Percentiles rank a stretch among this genome's conserved stretches.
Evolutionary conservation across 805 yeast species (phyloP).

Genomic region (Yamadazyma nakazawae): DNA sequence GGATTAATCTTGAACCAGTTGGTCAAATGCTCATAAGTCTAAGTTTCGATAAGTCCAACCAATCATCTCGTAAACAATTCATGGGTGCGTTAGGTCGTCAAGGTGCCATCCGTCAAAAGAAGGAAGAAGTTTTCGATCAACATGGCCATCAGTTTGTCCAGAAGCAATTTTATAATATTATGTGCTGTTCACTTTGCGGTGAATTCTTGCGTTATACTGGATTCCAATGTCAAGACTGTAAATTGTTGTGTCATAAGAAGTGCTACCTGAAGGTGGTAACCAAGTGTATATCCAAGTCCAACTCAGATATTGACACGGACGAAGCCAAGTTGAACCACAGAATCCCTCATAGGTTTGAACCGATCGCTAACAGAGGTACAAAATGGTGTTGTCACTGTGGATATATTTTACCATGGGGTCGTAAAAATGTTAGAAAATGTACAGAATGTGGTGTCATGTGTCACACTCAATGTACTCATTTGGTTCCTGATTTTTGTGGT

Average conservation of each 20-base stretch:
- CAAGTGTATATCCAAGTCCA: conserved; percentile 76
- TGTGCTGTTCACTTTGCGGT: conserved; percentile 97
- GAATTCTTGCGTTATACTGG: conserved; percentile 89
- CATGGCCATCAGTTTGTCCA: conserved; percentile 97
- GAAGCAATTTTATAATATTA: conserved; percentile 90
- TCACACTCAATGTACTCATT: conserved; percentile 86
- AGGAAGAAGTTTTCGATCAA: conserved; percentile 86
- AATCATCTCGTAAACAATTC: conserved; percentile 33
- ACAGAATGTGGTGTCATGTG: conserved; percentile 93
- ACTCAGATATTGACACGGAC: conserved; percentile 61
- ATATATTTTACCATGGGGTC: conserved; percentile 91
- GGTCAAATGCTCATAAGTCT: conserved; percentile 82
- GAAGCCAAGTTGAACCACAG: conserved; percentile 88
- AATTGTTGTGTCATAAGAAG: conserved; percentile 74
- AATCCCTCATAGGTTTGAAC: conserved; percentile 94
- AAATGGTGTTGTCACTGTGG: conserved; percentile 99
- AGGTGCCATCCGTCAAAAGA: conserved; percentile 95
- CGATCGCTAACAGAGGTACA: conserved; percentile 89
- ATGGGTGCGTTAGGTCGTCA: conserved; percentile 68
- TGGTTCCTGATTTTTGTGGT: conserved; percentile 98
- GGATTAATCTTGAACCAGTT: conserved; percentile 92
- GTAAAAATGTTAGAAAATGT: conserved; percentile 89
- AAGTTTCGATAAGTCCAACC: conserved; percentile 67
- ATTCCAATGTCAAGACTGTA: conserved; percentile 81
- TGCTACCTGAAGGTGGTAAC: conserved; percentile 80